Evolutionary conservation across 2,329 filamentous ascomycete genomes (phyloP).

Genomic region (Exophiala mesophila): DNA sequence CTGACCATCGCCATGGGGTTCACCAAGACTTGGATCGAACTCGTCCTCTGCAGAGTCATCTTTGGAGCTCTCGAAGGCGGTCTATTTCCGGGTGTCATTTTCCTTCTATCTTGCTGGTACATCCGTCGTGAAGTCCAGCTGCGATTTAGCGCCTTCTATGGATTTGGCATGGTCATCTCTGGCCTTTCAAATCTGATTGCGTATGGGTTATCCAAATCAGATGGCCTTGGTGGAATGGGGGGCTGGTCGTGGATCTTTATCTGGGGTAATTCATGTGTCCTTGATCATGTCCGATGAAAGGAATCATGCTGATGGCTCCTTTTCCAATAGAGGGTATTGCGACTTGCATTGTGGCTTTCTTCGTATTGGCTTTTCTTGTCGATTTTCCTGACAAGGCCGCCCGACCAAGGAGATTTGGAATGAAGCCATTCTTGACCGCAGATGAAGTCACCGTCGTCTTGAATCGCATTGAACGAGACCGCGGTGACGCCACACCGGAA

Average conservation of each 20-base stretch:
- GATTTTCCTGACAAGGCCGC: conserved; percentile 17
- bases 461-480: conserved; percentile 51
- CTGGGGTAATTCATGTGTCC: too few species aligned
- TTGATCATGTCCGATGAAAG: too few species aligned
- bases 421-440: conserved; percentile 27
- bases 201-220: conserved; percentile 17
- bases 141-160: conserved; percentile 16
- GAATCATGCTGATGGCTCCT: too few species aligned
- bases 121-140: conserved; percentile 18
- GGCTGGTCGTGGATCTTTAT: conserved; percentile 48
- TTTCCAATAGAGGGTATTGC: conserved; percentile 45
- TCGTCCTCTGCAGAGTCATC: conserved; percentile 33
- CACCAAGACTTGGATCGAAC: conserved; percentile 24
- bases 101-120: conserved; percentile 20
- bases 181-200: conserved; percentile 19
- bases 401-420: too few species aligned
- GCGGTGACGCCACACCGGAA: conserved; percentile 51
- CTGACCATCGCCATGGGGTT: conserved; percentile 35
- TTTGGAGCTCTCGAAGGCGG: conserved; percentile 58
- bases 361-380: conserved; percentile 10
- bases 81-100: conserved; percentile 15
- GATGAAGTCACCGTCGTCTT: conserved; percentile 28
- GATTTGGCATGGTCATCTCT: conserved; percentile 6
- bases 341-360: conserved; percentile 25
- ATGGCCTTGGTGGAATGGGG: conserved; percentile 19